Conservation (phyloP, 1,284 basidiomycete genomes). For the Termitomyces sp. region DNA sequence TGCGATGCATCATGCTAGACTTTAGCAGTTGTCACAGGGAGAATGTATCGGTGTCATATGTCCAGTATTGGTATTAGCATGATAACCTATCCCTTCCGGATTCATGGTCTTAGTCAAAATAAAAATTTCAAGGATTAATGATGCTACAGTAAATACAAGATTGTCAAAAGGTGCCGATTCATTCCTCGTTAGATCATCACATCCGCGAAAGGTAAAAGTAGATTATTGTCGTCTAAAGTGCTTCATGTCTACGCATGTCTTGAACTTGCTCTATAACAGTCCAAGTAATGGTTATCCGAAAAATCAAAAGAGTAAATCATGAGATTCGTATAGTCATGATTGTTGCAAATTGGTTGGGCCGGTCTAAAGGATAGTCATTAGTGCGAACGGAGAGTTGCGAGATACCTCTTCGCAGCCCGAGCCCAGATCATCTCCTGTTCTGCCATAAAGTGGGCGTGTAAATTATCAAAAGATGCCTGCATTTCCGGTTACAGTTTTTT, state of each 20-base stretch:
- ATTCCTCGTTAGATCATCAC: not conserved
- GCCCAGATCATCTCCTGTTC: not conserved
- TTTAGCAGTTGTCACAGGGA: too few relatives aligned
- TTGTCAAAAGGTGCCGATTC: not conserved
- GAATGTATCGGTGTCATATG: too few relatives aligned
- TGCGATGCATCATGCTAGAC: constrained; percentile 31
- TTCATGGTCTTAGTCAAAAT: too few relatives aligned
- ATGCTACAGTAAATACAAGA: not conserved
- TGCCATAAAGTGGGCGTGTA: not conserved
- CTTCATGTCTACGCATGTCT: not conserved
- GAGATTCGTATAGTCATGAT: not conserved
- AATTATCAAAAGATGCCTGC: not conserved
- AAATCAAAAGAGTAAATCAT: not conserved
- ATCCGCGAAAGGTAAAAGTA: not conserved
- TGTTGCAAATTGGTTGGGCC: not conserved
- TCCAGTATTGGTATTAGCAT: too few relatives aligned
- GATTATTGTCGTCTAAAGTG: not conserved
- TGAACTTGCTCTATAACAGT: not conserved
- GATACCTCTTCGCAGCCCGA: not conserved
- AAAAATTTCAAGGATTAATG: not conserved
- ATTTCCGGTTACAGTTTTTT: not conserved
- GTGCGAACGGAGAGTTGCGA: not conserved
- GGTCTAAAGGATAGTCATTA: not conserved
- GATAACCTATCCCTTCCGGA: not conserved
- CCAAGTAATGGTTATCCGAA: not conserved